A percentile compares a stretch with the other conserved stretches of the same genome.
Evolutionary conservation across 441 rosid species (phyloP).

Genomic region (Pelargonium citronellum): DNA sequence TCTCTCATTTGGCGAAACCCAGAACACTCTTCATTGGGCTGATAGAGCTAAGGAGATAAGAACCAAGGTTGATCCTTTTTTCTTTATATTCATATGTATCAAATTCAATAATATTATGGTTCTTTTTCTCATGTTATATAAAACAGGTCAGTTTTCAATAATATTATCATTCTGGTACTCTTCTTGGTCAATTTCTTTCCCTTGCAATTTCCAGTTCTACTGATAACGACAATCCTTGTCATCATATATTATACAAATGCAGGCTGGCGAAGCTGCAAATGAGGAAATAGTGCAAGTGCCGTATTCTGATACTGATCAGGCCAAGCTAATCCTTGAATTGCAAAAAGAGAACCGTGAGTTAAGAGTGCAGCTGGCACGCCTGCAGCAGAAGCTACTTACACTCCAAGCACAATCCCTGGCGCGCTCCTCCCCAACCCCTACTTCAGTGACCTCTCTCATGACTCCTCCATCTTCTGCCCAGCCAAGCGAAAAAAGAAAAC

Average conservation of each 20-base stretch:
- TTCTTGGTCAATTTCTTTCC: too few species aligned
- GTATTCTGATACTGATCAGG: conserved; percentile 48
- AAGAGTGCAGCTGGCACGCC: conserved; percentile 60
- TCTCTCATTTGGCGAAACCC: conserved; percentile 83
- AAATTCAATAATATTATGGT: too few species aligned
- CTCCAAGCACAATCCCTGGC: conserved; percentile 47
- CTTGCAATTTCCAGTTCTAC: too few species aligned
- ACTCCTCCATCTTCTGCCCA: conserved; percentile 61
- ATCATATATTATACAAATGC: conserved; percentile 13
- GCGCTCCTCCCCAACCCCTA: conserved; percentile 50
- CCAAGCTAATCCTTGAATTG: conserved; percentile 67
- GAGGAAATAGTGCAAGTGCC: conserved; percentile 46
- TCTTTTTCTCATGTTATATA: too few species aligned
- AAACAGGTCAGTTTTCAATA: too few species aligned
- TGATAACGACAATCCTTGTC: too few species aligned
- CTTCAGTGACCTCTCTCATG: conserved; percentile 56
- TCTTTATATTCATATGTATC: too few species aligned
- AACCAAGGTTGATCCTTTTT: conserved; percentile 39
- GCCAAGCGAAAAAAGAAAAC: conserved; percentile 47
- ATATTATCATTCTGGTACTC: too few species aligned
- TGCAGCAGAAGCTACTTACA: conserved; percentile 63
- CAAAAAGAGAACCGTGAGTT: conserved; percentile 81
- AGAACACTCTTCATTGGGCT: conserved; percentile 95
- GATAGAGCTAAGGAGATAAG: conserved; percentile 87
- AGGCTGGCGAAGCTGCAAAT: conserved; percentile 43